Conservation (phyloP, 2,329 filamentous ascomycete genomes). For the Cordyceps militaris region DNA sequence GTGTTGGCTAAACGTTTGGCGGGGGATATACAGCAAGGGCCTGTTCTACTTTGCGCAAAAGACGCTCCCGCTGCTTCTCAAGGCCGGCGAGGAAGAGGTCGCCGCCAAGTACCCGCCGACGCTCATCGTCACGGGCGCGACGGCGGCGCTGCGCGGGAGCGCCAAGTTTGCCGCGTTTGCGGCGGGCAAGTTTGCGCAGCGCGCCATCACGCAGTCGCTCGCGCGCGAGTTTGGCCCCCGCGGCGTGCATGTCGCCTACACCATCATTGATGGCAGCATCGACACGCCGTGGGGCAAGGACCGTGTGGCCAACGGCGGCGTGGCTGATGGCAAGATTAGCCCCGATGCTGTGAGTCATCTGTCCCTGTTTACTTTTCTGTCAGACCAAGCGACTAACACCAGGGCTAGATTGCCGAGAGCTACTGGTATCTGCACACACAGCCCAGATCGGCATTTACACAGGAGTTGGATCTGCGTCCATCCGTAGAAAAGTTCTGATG, state of each 20-base stretch:
- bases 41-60: conserved; percentile 71
- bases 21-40: conserved; percentile 42
- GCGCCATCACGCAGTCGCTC: conserved; percentile 67
- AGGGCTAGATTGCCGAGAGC: conserved; percentile 66
- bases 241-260: conserved; percentile 77
- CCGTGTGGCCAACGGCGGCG: conserved; percentile 35
- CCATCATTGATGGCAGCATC: conserved; percentile 78
- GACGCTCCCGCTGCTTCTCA: conserved; percentile 62
- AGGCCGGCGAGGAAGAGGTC: conserved; percentile 36
- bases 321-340: conserved; percentile 57
- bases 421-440: conserved; percentile 84
- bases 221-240: conserved; percentile 78
- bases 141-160: conserved; percentile 68
- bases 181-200: conserved; percentile 70
- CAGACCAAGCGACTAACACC: background rate
- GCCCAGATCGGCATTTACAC: conserved; percentile 69
- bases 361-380: conserved; percentile 10
- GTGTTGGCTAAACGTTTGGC: background rate
- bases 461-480: conserved; percentile 73
- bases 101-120: conserved; percentile 58
- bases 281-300: conserved; percentile 67
- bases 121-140: conserved; percentile 81
- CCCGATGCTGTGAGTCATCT: conserved; percentile 61
- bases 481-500: conserved; percentile 74
- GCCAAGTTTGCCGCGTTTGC: conserved; percentile 66